Evolutionary conservation across 1,284 basidiomycete genomes (phyloP), one percentile per base, ranked within the genome.

Genomic region (Singerocomus inundabilis): DNA sequence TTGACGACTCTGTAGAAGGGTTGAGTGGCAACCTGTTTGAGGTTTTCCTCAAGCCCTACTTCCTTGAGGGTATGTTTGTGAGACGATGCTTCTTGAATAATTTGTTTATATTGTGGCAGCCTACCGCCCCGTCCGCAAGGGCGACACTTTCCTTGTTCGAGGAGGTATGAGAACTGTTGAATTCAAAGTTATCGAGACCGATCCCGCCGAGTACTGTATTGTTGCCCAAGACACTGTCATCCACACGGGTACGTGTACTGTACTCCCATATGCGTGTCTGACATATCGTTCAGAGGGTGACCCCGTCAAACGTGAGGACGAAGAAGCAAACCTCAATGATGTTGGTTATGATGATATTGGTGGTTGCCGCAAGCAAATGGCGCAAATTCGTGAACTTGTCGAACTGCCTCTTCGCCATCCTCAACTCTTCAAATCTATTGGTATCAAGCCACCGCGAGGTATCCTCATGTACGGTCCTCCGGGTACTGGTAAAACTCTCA

Each of bases 281-380:
- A 46, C 62, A 44, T 49, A 31, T 43, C 44, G 6, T 62, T 40
- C 63, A 84, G 97, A 99, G 82, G 97, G 97, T 55, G 97, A 99
- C 61, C 93, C 97, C 0, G 89, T 99, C 64, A 98, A 99, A 79
- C 87, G 97, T 53, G 97, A 99, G 70, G 97, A 98, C 54, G 97
- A 99, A 73, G 97, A 99, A 73, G 84, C 92, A 36, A 98, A 96
- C 71, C 82, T 99, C 30, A 88, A 84, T 58, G 97, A 97, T 62
- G 97, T 99, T 57, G 97, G 97, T 31, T 99, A 99, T 69, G 97
- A 99, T 64, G 96, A 99, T 66, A 96, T 99, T 60, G 97, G 96
- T 76, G 96, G 96, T 45, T 98, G 95, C 78, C 84, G 96, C 62
- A 99, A 99, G 72, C 97, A 99, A 72, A 94, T 99, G 88, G 96